Base-by-base conservation (phyloP, 306 rosid species). In the Dryas octopetala region DNA sequence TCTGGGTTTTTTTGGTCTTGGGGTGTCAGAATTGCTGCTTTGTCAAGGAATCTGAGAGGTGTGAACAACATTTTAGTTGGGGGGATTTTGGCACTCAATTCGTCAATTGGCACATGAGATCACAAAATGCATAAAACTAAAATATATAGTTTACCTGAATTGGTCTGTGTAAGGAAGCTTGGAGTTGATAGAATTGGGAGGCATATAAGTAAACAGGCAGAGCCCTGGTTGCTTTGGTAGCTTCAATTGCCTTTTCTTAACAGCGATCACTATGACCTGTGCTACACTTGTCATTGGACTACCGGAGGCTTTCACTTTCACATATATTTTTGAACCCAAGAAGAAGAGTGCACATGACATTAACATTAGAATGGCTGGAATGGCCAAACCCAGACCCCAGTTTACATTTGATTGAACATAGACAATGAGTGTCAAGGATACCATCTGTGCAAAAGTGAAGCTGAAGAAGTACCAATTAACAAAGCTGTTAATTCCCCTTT, bases 401-500 rank as follows among this genome's bases (percentile, higher is more conserved):
- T 91, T 94, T 44, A 94, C 80, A 72, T 85, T 88, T 12, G 97
- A 86, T 47, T 94, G 98, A 15, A 94, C 62, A 43, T 94, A 94
- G 0, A 94, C 93, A 49, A 91, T 85, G 41, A 90, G 13, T 0
- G 98, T 91, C 28, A 86, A 57, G 5, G 93, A 86, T 5, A 90
- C 71, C 91, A 91, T 80, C 46, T 84, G 87, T 12, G 96, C 95
- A 74, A 90, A 83, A 48, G 96, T 90, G 87, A 75, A 80, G 72
- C 95, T 86, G 75, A 91, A 88, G 17, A 89, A 78, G 59, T 91
- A 94, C 98, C 97, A 94, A 84, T 94, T 94, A 90, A 94, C 90
- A 85, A 91, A 94, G 77, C 97, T 91, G 38, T 88, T 87, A 55
- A 94, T 80, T 9, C 97, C 98, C 45, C 78, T 88, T 55, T 90